phyloP scores from a whole-genome alignment of 2,329 filamentous ascomycete species.

The Chalaropsis thielavioides region DNA sequence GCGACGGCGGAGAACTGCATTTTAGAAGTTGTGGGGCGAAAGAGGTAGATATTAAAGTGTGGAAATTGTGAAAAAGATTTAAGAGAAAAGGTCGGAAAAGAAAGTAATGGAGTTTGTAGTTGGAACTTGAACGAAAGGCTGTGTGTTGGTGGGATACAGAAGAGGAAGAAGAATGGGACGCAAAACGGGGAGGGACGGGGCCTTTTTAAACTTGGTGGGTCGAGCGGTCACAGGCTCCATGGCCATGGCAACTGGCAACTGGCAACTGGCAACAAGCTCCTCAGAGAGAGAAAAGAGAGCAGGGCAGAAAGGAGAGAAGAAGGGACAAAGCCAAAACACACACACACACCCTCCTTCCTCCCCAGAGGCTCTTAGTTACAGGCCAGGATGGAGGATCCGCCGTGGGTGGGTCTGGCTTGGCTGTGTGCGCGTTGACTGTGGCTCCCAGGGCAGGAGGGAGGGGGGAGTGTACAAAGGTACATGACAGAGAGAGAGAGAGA shows the following conservation, averaged over 20 bases:
- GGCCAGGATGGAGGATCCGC: neutral
- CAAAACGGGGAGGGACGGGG: constrained; percentile 3
- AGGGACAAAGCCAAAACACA: neutral
- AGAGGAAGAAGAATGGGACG: neutral
- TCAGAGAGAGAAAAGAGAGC: neutral
- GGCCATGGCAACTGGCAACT: neutral
- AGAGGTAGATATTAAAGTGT: constrained; percentile 14
- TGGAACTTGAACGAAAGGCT: constrained; percentile 18
- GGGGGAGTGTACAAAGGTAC: neutral
- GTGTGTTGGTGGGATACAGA: constrained; percentile 9
- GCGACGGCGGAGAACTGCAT: constrained; percentile 18
- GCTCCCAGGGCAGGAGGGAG: neutral
- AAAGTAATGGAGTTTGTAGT: constrained; percentile 15
- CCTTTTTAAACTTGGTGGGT: constrained; percentile 11
- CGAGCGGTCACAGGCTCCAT: neutral
- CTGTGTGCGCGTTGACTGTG: neutral
- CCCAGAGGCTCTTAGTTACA: neutral
- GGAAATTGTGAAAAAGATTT: constrained; percentile 16
- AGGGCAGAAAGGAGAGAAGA: neutral
- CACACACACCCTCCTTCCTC: neutral
- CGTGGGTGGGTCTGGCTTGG: neutral
- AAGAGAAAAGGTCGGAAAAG: constrained; percentile 1
- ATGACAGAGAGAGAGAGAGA: too few relatives aligned
- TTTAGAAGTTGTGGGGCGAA: constrained; percentile 2
- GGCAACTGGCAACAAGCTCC: neutral